These are phyloP conservation scores for Picea engelmannii DNA, from an alignment of 83 land plant genomes.

Conservation along the genomic window DNA sequence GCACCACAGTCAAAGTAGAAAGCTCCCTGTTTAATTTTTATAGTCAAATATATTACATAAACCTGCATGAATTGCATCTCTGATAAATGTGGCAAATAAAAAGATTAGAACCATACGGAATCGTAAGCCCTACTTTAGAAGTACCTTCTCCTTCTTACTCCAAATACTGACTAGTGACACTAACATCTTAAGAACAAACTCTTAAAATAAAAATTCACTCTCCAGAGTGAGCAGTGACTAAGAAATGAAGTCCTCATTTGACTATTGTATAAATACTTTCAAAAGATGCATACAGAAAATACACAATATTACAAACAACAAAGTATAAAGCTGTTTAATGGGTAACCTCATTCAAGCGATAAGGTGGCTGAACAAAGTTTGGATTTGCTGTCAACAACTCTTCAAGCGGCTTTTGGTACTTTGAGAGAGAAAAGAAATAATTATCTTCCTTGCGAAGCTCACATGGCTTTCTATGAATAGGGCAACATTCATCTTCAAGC, in stretches of 20 bases:
- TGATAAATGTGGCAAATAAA: too few species aligned
- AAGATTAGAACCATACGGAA: too few species aligned
- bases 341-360: conserved; percentile 90
- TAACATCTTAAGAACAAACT: too few species aligned
- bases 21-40: too few species aligned
- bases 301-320: not conserved
- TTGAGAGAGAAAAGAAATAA: conserved; percentile 94
- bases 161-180: too few species aligned
- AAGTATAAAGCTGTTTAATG: not conserved
- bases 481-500: conserved; percentile 79
- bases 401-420: conserved; percentile 83
- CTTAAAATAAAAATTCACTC: too few species aligned
- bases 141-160: too few species aligned
- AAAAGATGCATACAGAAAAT: not conserved
- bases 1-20: too few species aligned
- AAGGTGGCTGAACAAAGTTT: conserved; percentile 87
- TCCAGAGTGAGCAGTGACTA: not conserved
- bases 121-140: too few species aligned
- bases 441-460: conserved; percentile 84
- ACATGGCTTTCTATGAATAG: conserved; percentile 93
- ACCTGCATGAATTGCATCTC: too few species aligned
- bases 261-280: too few species aligned
- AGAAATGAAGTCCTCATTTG: not conserved
- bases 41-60: too few species aligned
- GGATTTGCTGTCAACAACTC: conserved; percentile 67